A percentile compares a stretch with the other conserved stretches of the same genome.
These are phyloP conservation scores for Cryphonectria parasitica DNA, from an alignment of 2,329 filamentous ascomycete genomes.

Conservation along the genomic window DNA sequence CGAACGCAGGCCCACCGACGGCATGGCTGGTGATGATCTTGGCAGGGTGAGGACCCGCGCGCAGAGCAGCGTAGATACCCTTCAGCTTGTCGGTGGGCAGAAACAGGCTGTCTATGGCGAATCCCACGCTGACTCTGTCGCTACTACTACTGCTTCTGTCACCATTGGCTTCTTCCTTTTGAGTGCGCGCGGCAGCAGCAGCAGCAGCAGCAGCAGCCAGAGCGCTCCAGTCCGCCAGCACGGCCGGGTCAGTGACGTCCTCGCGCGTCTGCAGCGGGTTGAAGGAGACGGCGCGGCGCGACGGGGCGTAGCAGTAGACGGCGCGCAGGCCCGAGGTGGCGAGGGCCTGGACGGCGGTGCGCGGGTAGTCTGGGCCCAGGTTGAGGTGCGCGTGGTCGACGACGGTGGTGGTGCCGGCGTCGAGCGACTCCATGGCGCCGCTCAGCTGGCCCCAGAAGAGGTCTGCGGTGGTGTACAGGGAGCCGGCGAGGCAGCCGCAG, in stretches of 20 bases:
- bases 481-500: conserved; percentile 42
- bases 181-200: conserved; percentile 32
- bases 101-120: conserved; percentile 49
- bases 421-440: conserved; percentile 45
- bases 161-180: not conserved
- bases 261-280: conserved; percentile 34
- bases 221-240: conserved; percentile 42
- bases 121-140: conserved; percentile 45
- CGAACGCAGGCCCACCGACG: conserved; percentile 29
- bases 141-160: too few species aligned
- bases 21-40: conserved; percentile 49
- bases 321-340: conserved; percentile 50
- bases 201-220: conserved; percentile 31
- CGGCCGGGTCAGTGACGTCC: conserved; percentile 40
- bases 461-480: conserved; percentile 44
- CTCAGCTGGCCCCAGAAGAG: conserved; percentile 51
- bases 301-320: conserved; percentile 48
- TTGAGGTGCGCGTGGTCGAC: conserved; percentile 44
- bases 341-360: conserved; percentile 45
- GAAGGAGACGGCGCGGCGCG: conserved; percentile 38
- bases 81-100: conserved; percentile 43
- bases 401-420: conserved; percentile 48
- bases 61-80: conserved; percentile 42
- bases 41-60: conserved; percentile 37
- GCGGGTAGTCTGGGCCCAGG: conserved; percentile 37